Conservation (phyloP, 768 basidiomycete species). For the Exsudoporus frostii region DNA sequence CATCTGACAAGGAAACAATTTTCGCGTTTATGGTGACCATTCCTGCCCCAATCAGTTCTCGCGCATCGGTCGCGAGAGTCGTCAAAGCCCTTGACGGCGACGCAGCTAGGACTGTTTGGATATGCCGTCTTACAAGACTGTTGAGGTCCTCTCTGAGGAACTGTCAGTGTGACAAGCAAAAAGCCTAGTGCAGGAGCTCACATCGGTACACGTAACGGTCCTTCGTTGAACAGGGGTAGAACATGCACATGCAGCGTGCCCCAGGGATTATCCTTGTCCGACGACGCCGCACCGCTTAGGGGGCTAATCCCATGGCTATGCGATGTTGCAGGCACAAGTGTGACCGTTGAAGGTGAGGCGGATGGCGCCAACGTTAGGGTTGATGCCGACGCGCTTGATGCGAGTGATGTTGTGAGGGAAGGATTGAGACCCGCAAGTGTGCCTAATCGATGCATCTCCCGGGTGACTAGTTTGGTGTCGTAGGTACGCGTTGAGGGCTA, state of each 20-base stretch:
- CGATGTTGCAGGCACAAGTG: slow-evolving; percentile 34
- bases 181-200: slow-evolving; percentile 32
- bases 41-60: slow-evolving; percentile 79
- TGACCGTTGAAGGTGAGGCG: slow-evolving; percentile 34
- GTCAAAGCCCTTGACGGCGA: slow-evolving; percentile 72
- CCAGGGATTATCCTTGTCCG: slow-evolving; percentile 71
- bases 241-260: slow-evolving; percentile 81
- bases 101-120: slow-evolving; percentile 67
- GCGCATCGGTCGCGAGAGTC: slow-evolving; percentile 72
- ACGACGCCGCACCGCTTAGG: slow-evolving; percentile 25
- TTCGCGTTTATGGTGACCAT: slow-evolving; percentile 93
- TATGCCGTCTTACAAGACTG: slow-evolving; percentile 72
- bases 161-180: slow-evolving; percentile 8
- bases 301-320: slow-evolving; percentile 25
- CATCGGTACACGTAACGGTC: slow-evolving; percentile 83
- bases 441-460: slow-evolving; percentile 84
- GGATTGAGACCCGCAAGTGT: slow-evolving; percentile 56
- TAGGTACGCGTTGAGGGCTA: slow-evolving; percentile 68
- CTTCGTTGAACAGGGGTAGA: slow-evolving; percentile 88
- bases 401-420: slow-evolving; percentile 33
- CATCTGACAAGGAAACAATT: slow-evolving; percentile 71
- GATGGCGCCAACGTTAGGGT: slow-evolving; percentile 42
- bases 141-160: slow-evolving; percentile 82
- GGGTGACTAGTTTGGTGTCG: slow-evolving; percentile 74
- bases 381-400: slow-evolving; percentile 46